Evolutionary conservation across 1,139 yeast species (phyloP), one percentile per base, ranked within the genome.

Genomic region (Blastobotrys elegans): DNA sequence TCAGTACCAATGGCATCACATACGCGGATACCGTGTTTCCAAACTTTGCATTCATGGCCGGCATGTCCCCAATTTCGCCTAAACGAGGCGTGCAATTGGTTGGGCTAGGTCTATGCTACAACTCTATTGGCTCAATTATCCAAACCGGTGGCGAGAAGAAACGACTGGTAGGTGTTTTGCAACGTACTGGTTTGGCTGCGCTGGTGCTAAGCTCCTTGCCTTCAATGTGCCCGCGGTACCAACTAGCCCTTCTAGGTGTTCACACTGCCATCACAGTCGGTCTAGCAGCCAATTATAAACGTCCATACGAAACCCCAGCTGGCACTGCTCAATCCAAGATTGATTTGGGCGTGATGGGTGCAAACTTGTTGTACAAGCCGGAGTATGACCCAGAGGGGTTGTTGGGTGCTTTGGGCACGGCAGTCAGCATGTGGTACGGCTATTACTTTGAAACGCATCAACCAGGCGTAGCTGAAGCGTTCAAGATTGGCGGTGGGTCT

Each of bases 1-100:
- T 62, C n/a, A 59, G 58, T 2, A 58, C 55, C 22, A 57, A 57
- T 43, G 45, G 53, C 17, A 50, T 67, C 40, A 59, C 62, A 20
- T 65, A 64, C 50, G 69, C 69, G 18, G 71, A 66, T 51, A 65
- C 71, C 2, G 59, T 68, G n/a, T 63, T 66, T 53, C 72, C 72
- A 5, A 56, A 66, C 31, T 65, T 67, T 48, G 60, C 64, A 18
- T 67, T 67, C 45, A 52, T 68, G 30, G 53, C 65, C 3, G 71
- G 72, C 14, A 56, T 66, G 63, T 53, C 60, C 11, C 47, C 56
- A 3, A 54, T 55, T 21, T 56, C 63, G 0, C 43, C 57, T 43
- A 46, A 48, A 27, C 54, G 61, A 33, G 56, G 62, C 22, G 51
- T 61, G 6, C 56, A 60, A 14, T 47, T 63, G 13, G 53, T 68